phyloP scores from a whole-genome alignment of 352 stramenopile species.

The Pythium utonaiense region DNA sequence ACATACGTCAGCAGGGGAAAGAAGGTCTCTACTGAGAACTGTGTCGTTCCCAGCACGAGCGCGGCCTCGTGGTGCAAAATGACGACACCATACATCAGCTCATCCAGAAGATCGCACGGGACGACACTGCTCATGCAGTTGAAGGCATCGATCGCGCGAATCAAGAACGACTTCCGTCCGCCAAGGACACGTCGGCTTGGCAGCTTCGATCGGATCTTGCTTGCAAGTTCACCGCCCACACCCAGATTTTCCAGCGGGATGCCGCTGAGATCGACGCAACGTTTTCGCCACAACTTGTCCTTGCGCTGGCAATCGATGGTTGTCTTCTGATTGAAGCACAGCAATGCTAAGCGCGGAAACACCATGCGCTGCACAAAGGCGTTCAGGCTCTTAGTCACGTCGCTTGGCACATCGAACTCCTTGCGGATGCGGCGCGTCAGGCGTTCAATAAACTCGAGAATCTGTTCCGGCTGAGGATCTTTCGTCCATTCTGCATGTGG shows the following conservation, averaged over 20 bases:
- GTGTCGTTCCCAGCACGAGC: constrained; percentile 80
- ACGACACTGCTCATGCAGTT: constrained; percentile 75
- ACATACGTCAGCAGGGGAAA: constrained; percentile 83
- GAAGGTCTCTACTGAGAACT: constrained; percentile 86
- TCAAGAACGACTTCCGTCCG: constrained; percentile 40
- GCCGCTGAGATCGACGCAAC: constrained; percentile 53
- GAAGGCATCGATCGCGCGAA: constrained; percentile 76
- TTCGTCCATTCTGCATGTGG: constrained; percentile 48
- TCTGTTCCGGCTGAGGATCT: constrained; percentile 65
- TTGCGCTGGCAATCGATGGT: constrained; percentile 75
- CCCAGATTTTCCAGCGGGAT: constrained; percentile 68
- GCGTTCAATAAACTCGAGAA: constrained; percentile 72
- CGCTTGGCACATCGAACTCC: constrained; percentile 63
- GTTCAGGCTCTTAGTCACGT: constrained; percentile 79
- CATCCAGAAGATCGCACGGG: constrained; percentile 78
- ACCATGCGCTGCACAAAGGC: constrained; percentile 75
- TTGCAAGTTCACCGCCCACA: constrained; percentile 47
- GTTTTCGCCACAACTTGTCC: constrained; percentile 82
- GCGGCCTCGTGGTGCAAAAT: constrained; percentile 84
- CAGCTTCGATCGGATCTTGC: constrained; percentile 53
- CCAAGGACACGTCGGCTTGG: constrained; percentile 40
- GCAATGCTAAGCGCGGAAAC: constrained; percentile 62
- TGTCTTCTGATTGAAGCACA: constrained; percentile 72
- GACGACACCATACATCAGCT: constrained; percentile 82
- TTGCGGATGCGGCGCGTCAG: constrained; percentile 64